phyloP scores from a whole-genome alignment of 805 yeast genomes.

The Candida krabiensis region DNA sequence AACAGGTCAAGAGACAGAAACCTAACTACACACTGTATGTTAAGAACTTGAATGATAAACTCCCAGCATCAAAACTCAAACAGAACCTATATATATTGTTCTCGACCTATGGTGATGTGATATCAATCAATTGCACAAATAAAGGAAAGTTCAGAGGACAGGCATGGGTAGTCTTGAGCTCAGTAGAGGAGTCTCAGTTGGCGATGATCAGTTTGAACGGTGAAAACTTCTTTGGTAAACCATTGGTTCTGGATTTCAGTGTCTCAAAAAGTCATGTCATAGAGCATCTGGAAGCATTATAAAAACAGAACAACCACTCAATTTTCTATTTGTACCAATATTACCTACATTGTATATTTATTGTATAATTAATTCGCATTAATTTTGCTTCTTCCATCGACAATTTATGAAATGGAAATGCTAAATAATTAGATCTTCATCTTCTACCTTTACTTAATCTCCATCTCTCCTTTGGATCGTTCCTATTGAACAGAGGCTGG shows the following conservation, averaged over 20 bases:
- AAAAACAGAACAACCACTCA: background rate
- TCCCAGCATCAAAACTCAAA: constrained; percentile 44
- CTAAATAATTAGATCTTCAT: too few relatives aligned
- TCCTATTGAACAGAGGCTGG: constrained; percentile 67
- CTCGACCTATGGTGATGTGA: constrained; percentile 64
- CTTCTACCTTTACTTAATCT: constrained; percentile 53
- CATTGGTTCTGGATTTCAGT: constrained; percentile 45
- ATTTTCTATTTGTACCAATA: background rate
- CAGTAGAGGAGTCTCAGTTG: constrained; percentile 47
- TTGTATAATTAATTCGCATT: background rate
- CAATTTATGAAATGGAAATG: too few relatives aligned
- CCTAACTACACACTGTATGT: constrained; percentile 51
- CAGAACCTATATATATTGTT: constrained; percentile 59
- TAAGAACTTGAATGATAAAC: constrained; percentile 58
- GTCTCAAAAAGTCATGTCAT: constrained; percentile 31
- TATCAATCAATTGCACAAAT: constrained; percentile 46
- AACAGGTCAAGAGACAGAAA: background rate
- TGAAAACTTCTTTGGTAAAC: constrained; percentile 53
- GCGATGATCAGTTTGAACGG: constrained; percentile 51
- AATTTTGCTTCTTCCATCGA: too few relatives aligned
- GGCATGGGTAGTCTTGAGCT: constrained; percentile 59
- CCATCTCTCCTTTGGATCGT: constrained; percentile 70
- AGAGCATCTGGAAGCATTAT: constrained; percentile 11
- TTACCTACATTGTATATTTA: too few relatives aligned
- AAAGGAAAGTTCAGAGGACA: constrained; percentile 57